These are phyloP conservation scores for Podila horticola DNA, from an alignment of 192 early-diverging fungal genomes.

Conservation along the genomic window DNA sequence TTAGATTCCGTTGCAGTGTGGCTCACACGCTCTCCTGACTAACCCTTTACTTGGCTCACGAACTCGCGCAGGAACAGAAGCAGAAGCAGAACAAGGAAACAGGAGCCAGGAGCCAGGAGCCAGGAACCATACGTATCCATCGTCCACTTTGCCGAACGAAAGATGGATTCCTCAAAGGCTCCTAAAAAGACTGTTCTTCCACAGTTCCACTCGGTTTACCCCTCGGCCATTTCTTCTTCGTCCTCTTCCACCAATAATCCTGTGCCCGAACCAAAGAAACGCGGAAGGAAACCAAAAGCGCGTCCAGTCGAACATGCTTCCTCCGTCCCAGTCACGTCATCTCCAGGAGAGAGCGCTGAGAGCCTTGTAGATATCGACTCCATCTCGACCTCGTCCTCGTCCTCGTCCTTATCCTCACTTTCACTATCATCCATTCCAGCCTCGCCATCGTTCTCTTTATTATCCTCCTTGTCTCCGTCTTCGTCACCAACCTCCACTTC, in stretches of 20 bases:
- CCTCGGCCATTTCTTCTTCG: not conserved
- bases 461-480: not conserved
- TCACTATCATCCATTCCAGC: no score
- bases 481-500: not conserved
- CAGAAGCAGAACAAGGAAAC: no score
- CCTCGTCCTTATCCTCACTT: not conserved
- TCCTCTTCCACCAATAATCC: not conserved
- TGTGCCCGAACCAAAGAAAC: not conserved
- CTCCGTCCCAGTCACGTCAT: not conserved
- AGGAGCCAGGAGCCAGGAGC: no score
- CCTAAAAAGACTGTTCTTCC: conserved; percentile 4
- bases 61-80: no score
- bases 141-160: no score
- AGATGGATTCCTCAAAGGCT: not conserved
- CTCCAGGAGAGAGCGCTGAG: not conserved
- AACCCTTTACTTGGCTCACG: no score
- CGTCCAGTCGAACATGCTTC: not conserved
- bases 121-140: no score
- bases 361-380: not conserved
- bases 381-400: not conserved
- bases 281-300: conserved; percentile 22
- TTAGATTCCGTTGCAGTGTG: no score
- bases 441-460: not conserved
- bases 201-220: conserved; percentile 2
- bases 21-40: no score